Base-by-base conservation (phyloP, 148 eudicot genomes). In the Selenicereus undatus region DNA sequence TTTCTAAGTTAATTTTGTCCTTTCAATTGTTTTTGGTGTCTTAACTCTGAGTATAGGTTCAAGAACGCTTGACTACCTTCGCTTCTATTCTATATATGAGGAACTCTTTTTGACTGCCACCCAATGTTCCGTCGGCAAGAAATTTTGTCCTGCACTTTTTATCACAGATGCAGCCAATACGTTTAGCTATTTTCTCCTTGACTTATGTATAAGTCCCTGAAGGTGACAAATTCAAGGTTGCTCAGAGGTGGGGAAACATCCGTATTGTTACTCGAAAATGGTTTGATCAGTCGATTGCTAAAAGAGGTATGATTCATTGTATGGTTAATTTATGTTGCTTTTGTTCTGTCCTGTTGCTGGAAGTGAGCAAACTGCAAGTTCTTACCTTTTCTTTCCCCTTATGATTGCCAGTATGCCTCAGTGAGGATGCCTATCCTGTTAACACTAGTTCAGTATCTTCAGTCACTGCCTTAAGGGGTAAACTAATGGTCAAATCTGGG, bases 141-240 rank as follows among this genome's bases (percentile, higher is more conserved):
- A 50, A 77, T 77, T 77, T 65, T 76, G 51, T 51, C 50, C 42
- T 42, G 66, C 16, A n/a, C 8, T 30, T 68, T 29, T 54, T n/a
- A 32, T 64, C 73, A 73, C 26, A n/a, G 52, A 51, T 29, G 21
- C 29, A 73, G 56, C 81, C 9, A 27, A 42, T 51, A 21, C 17
- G 12, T 9, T 22, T 64, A 26, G 69, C 12, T 26, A 30, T 74
- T 78, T 62, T 76, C 4, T 81, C 91, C 98, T 97, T 97, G 89
- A 97, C 93, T 80, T 42, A 29, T 85, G 76, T 82, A 78, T 86
- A 97, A 84, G 94, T 92, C 86, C 86, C 99, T 71, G 95, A 97
- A 91, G 95, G 99, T 88, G 99, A 97, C 88, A 97, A 97, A 87
- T 97, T 83, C 82, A 94, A 89, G 88, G 99, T 94, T 81, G 99